A percentile compares a stretch with the other conserved stretches of the same genome.
Evolutionary conservation across 1,284 basidiomycete genomes (phyloP).

Genomic region (Exobasidium cylindrosporum): DNA sequence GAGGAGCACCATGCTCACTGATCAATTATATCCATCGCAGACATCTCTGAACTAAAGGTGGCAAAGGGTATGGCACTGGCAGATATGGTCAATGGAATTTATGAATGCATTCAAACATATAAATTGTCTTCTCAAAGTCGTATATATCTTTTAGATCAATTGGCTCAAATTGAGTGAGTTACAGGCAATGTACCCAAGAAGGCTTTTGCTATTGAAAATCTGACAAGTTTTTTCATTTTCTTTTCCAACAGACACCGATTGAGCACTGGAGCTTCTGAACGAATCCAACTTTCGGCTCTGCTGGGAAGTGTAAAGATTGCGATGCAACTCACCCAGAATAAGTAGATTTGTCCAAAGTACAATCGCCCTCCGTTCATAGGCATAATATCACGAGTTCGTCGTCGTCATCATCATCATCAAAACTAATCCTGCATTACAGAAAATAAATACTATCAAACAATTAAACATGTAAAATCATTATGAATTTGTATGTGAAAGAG

Average conservation of each 20-base stretch:
- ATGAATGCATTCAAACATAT: slow-evolving; percentile 81
- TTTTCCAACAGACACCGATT: slow-evolving; percentile 71
- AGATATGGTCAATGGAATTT: slow-evolving; percentile 89
- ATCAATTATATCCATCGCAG: slow-evolving; percentile 58
- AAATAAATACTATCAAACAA: no score
- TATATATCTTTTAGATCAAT: slow-evolving; percentile 83
- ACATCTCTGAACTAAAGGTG: slow-evolving; percentile 79
- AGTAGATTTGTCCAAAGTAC: no score
- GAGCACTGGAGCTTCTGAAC: slow-evolving; percentile 88
- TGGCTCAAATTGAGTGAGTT: slow-evolving; percentile 77
- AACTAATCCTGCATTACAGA: no score
- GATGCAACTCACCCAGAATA: slow-evolving; percentile 64
- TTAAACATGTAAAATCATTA: no score
- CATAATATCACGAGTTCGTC: no score
- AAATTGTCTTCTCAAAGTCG: slow-evolving; percentile 81
- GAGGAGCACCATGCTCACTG: no score
- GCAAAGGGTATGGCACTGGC: slow-evolving; percentile 91
- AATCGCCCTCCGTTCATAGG: no score
- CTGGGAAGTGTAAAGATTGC: slow-evolving; percentile 91
- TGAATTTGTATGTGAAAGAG: no score
- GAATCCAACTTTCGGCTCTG: slow-evolving; percentile 86
- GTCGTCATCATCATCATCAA: no score
- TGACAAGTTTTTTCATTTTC: not conserved
- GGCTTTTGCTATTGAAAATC: not conserved
- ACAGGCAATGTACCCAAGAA: no score